Conservation (phyloP, 352 stramenopile genomes). For the Phytopythium montanum region DNA sequence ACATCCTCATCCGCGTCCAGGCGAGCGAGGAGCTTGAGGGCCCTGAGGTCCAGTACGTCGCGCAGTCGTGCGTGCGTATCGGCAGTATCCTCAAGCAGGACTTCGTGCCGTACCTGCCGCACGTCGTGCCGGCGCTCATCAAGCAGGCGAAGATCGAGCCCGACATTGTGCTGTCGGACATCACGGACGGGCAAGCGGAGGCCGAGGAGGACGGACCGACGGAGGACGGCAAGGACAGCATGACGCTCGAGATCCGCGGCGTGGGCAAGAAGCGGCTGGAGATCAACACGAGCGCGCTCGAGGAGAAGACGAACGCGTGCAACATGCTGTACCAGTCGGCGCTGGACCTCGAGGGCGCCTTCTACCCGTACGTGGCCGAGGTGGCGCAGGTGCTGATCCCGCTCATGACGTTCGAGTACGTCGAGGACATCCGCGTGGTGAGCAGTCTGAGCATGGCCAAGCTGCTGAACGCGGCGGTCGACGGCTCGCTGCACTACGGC, state of each 20-base stretch:
- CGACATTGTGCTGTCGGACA: conserved; percentile 75
- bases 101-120: conserved; percentile 83
- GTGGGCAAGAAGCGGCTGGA: conserved; percentile 81
- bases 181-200: conserved; percentile 47
- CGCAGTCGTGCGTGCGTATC: conserved; percentile 85
- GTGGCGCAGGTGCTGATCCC: conserved; percentile 73
- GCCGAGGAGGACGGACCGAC: conserved; percentile 60
- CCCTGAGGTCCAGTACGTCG: conserved; percentile 82
- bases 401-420: conserved; percentile 80
- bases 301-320: conserved; percentile 85
- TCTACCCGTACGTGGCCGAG: conserved; percentile 81
- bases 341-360: conserved; percentile 74
- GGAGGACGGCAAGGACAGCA: conserved; percentile 57
- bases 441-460: conserved; percentile 74
- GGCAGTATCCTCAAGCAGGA: conserved; percentile 84
- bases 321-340: conserved; percentile 90
- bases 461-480: conserved; percentile 64
- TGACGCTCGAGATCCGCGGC: conserved; percentile 76
- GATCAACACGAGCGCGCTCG: conserved; percentile 84
- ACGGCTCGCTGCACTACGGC: conserved; percentile 66
- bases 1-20: conserved; percentile 79
- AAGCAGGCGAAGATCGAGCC: conserved; percentile 79
- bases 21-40: conserved; percentile 65
- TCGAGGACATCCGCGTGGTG: conserved; percentile 82
- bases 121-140: conserved; percentile 80